These are phyloP conservation scores for Magnolia sinica DNA, from an alignment of 164 flowering plant species.

Conservation along the genomic window DNA sequence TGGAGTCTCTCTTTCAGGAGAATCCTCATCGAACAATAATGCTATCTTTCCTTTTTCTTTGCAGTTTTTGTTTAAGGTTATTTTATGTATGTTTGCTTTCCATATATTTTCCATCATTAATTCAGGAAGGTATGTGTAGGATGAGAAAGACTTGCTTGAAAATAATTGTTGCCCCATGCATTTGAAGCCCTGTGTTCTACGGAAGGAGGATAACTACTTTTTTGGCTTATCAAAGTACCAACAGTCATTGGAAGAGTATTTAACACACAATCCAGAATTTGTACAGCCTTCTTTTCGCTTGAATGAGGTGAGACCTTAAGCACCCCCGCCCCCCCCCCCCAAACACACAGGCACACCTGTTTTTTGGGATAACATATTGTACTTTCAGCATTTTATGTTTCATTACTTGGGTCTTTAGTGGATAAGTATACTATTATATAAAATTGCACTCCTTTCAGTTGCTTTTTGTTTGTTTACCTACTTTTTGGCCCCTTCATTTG, in stretches of 20 bases:
- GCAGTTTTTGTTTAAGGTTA: neutral
- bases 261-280: constrained; percentile 61
- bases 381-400: neutral
- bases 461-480: neutral
- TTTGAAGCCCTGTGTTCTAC: constrained; percentile 74
- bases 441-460: neutral
- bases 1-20: neutral
- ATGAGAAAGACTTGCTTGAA: constrained; percentile 84
- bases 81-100: neutral
- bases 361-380: neutral
- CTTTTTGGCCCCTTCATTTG: neutral
- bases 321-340: neutral
- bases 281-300: constrained; percentile 83
- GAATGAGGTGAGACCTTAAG: constrained; percentile 58
- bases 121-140: constrained; percentile 41
- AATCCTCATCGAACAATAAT: neutral
- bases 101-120: constrained; percentile 3
- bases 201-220: constrained; percentile 93
- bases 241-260: constrained; percentile 58
- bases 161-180: constrained; percentile 83
- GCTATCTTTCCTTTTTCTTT: neutral
- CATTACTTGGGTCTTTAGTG: neutral
- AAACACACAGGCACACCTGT: neutral
- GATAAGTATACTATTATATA: neutral
- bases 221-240: constrained; percentile 92